phyloP scores from a whole-genome alignment of 2,329 filamentous ascomycete genomes.

The Fusarium cicatricum region DNA sequence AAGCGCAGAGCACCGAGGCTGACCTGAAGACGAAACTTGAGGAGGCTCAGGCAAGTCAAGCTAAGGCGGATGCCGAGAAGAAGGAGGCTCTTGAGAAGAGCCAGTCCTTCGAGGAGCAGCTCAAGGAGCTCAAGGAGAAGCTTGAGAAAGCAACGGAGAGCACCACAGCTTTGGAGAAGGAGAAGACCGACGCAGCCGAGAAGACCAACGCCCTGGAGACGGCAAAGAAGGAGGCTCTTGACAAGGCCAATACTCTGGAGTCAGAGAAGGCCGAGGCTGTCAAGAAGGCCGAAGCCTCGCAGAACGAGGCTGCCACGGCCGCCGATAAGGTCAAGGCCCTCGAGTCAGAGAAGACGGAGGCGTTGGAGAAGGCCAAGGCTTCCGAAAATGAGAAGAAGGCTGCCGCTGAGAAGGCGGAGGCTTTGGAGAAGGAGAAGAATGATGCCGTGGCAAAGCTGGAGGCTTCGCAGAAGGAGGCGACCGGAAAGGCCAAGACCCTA shows the following conservation, averaged over 20 bases:
- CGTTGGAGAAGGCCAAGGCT: slow-evolving; percentile 8
- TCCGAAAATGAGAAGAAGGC: slow-evolving; percentile 27
- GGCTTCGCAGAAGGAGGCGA: slow-evolving; percentile 18
- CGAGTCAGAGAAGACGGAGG: slow-evolving; percentile 14
- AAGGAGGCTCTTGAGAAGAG: slow-evolving; percentile 18
- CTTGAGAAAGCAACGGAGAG: no score
- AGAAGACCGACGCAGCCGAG: no score
- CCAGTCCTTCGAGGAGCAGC: no score
- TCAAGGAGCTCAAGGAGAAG: no score
- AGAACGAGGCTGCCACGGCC: slow-evolving; percentile 12
- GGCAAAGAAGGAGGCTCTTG: slow-evolving; percentile 19
- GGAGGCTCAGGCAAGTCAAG: slow-evolving; percentile 27
- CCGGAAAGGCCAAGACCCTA: slow-evolving; percentile 16
- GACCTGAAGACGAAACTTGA: slow-evolving; percentile 33
- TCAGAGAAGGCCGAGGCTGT: slow-evolving; percentile 14
- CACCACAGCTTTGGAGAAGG: no score
- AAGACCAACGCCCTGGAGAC: no score
- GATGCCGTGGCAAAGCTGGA: background rate
- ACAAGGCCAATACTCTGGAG: slow-evolving; percentile 10
- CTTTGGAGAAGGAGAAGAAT: slow-evolving; percentile 3
- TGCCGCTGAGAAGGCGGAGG: slow-evolving; percentile 22
- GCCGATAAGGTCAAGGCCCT: slow-evolving; percentile 11
- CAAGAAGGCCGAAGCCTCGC: slow-evolving; percentile 15
- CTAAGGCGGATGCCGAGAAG: slow-evolving; percentile 23
- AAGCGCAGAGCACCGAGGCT: slow-evolving; percentile 14